These are phyloP conservation scores for Castanea mollissima DNA, from an alignment of 306 rosid species.

Conservation along the genomic window DNA sequence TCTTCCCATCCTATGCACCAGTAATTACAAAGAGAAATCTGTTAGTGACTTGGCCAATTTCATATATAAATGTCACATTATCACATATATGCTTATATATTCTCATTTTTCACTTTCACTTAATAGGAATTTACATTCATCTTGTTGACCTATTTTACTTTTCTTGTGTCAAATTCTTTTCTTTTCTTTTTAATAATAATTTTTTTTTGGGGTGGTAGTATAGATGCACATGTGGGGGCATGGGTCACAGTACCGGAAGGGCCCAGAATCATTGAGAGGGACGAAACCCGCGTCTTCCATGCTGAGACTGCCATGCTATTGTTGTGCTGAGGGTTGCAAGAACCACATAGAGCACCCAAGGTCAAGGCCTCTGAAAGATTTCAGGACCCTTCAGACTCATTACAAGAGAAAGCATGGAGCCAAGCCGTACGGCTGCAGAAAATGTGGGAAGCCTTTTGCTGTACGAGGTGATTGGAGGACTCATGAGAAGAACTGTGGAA, in stretches of 20 bases:
- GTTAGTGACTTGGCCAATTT: no score
- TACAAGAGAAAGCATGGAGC: conserved; percentile 93
- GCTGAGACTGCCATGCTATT: conserved; percentile 83
- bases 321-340: conserved; percentile 92
- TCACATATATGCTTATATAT: no score
- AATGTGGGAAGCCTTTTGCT: conserved; percentile 81
- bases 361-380: conserved; percentile 85
- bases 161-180: background rate
- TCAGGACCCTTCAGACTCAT: conserved; percentile 87
- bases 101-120: no score
- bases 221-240: conserved; percentile 99
- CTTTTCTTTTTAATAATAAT: background rate
- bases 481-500: conserved; percentile 95
- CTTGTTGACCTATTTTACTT: background rate
- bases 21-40: no score
- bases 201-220: background rate
- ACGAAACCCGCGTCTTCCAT: conserved; percentile 73
- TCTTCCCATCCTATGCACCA: no score
- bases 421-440: conserved; percentile 81
- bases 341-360: conserved; percentile 83
- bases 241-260: conserved; percentile 88
- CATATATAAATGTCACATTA: no score
- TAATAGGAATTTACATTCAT: background rate
- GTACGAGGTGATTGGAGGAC: conserved; percentile 96
- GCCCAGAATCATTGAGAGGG: conserved; percentile 83